Conservation (phyloP, 306 rosid species). For the Carpinus viminea region DNA sequence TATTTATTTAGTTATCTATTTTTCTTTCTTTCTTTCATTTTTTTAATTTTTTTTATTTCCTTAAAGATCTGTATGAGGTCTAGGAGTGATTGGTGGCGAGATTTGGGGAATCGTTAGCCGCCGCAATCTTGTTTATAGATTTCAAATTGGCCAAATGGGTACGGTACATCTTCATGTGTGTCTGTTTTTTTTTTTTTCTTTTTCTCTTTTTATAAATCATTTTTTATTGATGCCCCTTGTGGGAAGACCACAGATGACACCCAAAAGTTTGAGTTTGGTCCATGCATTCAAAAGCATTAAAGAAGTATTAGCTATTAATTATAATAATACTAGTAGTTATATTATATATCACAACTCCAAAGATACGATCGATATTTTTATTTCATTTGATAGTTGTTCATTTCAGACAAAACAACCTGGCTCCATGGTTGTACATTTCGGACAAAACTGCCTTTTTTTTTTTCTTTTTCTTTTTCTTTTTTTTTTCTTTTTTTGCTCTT, state of each 20-base stretch:
- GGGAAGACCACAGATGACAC: not conserved
- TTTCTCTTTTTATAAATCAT: not conserved
- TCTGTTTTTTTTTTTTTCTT: not conserved
- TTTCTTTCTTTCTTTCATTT: not conserved
- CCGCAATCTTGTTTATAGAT: constrained; percentile 55
- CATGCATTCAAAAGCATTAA: constrained; percentile 5
- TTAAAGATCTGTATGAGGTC: constrained; percentile 27
- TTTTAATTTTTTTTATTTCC: not conserved
- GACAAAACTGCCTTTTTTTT: not conserved
- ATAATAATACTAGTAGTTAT: too few species aligned
- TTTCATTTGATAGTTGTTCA: constrained; percentile 4
- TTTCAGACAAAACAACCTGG: not conserved
- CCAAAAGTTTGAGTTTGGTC: not conserved
- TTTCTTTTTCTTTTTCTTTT: not conserved
- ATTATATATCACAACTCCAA: not conserved
- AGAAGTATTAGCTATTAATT: not conserved
- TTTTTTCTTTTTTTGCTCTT: not conserved
- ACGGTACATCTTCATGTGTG: constrained; percentile 43
- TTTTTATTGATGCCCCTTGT: not conserved
- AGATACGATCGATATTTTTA: not conserved
- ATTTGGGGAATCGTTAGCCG: constrained; percentile 74
- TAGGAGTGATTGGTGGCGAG: constrained; percentile 88
- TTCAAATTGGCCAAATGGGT: constrained; percentile 17
- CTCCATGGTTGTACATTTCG: not conserved
- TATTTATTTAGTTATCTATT: too few species aligned